phyloP scores from a whole-genome alignment of 2,329 filamentous ascomycete species.

The Aspergillus glaucus region DNA sequence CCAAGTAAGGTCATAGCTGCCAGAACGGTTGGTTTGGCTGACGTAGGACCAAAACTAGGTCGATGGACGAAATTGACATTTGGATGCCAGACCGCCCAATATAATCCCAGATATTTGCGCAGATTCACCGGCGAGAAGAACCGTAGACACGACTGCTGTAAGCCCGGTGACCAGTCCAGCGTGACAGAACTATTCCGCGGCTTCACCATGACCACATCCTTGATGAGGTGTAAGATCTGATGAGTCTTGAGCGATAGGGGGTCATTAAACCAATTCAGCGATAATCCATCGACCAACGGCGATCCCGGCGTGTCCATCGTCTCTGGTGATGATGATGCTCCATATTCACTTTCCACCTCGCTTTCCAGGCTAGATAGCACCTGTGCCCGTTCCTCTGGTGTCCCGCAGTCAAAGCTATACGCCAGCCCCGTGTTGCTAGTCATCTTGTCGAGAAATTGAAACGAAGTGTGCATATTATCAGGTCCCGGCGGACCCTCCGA shows the following conservation, averaged over 20 bases:
- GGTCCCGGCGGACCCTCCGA: slow-evolving; percentile 2
- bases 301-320: not conserved
- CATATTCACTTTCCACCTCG: not conserved
- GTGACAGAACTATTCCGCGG: slow-evolving; percentile 30
- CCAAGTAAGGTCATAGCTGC: slow-evolving; percentile 33
- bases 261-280: slow-evolving; percentile 21
- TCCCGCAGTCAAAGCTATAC: slow-evolving; percentile 33
- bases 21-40: slow-evolving; percentile 24
- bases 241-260: slow-evolving; percentile 31
- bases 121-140: slow-evolving; percentile 21
- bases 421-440: slow-evolving; percentile 32
- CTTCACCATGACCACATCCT: slow-evolving; percentile 29
- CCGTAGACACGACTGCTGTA: slow-evolving; percentile 21
- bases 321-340: not conserved
- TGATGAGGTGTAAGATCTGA: slow-evolving; percentile 29
- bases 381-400: slow-evolving; percentile 24
- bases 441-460: slow-evolving; percentile 30
- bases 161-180: slow-evolving; percentile 26
- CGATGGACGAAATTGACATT: slow-evolving; percentile 32
- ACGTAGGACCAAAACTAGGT: slow-evolving; percentile 28
- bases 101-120: slow-evolving; percentile 26
- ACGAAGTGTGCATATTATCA: slow-evolving; percentile 9
- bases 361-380: slow-evolving; percentile 5
- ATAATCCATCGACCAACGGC: slow-evolving; percentile 1
- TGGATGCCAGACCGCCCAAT: slow-evolving; percentile 35